Conservation (phyloP, 1,139 yeast genomes). For the Chernovozyma sophiae-reginae region DNA sequence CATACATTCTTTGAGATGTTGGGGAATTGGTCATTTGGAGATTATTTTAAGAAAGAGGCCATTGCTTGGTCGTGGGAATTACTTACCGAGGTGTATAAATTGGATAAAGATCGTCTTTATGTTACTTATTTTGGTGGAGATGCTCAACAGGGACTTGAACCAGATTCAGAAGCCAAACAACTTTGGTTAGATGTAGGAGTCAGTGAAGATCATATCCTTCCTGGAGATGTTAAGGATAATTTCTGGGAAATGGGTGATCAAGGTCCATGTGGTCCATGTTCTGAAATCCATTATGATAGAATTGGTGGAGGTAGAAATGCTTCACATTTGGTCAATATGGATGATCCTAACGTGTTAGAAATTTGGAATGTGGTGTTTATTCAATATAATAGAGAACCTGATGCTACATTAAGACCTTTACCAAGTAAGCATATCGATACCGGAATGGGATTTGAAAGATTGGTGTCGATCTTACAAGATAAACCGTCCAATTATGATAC, state of each 20-base stretch:
- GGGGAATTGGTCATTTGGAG: conserved; percentile 99
- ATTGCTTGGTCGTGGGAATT: conserved; percentile 87
- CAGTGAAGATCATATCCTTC: conserved; percentile 84
- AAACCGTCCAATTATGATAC: conserved; percentile 93
- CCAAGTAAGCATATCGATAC: conserved; percentile 97
- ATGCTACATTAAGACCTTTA: conserved; percentile 70
- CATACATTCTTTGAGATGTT: conserved; percentile 98
- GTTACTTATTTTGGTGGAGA: conserved; percentile 98
- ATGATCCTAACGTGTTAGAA: conserved; percentile 96
- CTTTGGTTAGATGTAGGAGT: conserved; percentile 88
- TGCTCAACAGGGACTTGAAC: conserved; percentile 72
- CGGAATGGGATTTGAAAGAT: conserved; percentile 97
- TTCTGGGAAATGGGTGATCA: conserved; percentile 99
- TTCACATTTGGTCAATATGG: conserved; percentile 81
- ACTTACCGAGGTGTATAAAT: conserved; percentile 76
- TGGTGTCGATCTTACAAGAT: conserved; percentile 89
- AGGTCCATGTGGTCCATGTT: conserved; percentile 99
- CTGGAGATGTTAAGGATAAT: conserved; percentile 87
- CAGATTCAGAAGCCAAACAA: conserved; percentile 90
- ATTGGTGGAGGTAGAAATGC: conserved; percentile 94
- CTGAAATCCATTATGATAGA: conserved; percentile 95
- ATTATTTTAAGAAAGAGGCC: conserved; percentile 94
- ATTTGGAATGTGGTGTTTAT: conserved; percentile 97
- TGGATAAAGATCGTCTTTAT: conserved; percentile 74
- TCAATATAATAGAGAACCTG: conserved; percentile 92